Base-by-base conservation (phyloP, 1,284 basidiomycete species). In the Leccinum angustisporum region DNA sequence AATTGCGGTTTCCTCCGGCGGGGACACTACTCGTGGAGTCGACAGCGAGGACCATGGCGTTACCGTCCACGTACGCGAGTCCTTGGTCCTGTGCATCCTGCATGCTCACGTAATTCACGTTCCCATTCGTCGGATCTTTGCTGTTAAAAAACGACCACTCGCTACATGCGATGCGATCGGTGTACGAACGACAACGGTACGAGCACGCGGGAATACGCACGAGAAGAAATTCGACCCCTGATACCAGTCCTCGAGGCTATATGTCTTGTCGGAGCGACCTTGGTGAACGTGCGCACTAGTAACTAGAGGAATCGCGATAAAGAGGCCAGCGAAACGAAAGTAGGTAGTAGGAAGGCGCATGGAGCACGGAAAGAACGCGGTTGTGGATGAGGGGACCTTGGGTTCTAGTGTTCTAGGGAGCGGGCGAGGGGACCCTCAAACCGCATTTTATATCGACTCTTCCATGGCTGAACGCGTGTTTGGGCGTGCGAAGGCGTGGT, bases 101-200 rank as follows among this genome's bases (percentile, higher is more conserved):
- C 59, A 74, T 69, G 58, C 70, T 74, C 64, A 84, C 74, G 71
- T 84, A 91, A 55, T 81, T 78, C 54, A 90, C 88, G 50, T 74
- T 75, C n/a, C 88, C 90, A 60, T 83, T 75, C 1, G 90, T 91
- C 1, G 90, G 90, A 68, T 92, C 90, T 4, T 71, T 10, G 7
- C 64, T 75, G 30, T 76, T 76, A 72, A 81, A 87, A 76, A 86
- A 90, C 52, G 81, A 71, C 83, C 85, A 91, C 16, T 77, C 70
- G 58, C 87, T 89, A 61, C 6, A 31, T 30, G n/a, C 5, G 43
- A 46, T 46, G 43, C 14, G 36, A 11, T 65, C 36, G 30, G 54
- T 9, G 16, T 7, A 18, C n/a, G 10, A 25, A 31, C 14, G 40
- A 51, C 18, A 30, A 18, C 14, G 38, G n/a, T 52, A 30, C 18